These are phyloP conservation scores for Apiospora hydei DNA, from an alignment of 2,329 filamentous ascomycete species.

Conservation along the genomic window DNA sequence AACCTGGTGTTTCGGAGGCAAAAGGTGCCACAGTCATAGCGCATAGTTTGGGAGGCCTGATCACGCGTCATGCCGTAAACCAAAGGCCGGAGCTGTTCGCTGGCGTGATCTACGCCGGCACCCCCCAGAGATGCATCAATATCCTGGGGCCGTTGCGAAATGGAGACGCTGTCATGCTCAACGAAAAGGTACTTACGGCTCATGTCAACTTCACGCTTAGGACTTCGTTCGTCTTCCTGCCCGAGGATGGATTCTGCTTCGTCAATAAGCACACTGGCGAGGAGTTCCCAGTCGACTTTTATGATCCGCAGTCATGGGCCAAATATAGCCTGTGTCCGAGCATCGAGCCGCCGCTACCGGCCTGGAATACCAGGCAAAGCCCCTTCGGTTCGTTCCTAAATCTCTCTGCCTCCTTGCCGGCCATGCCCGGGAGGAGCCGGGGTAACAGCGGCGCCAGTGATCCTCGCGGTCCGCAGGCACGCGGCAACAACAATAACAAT, in stretches of 20 bases:
- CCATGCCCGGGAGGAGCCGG: conserved; percentile 51
- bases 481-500: conserved; percentile 29
- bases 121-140: conserved; percentile 87
- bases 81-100: conserved; percentile 83
- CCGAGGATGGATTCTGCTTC: conserved; percentile 87
- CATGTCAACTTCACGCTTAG: conserved; percentile 93
- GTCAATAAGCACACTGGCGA: conserved; percentile 83
- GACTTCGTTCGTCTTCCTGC: conserved; percentile 84
- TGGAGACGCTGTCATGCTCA: conserved; percentile 90
- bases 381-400: conserved; percentile 56
- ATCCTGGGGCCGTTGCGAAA: conserved; percentile 89
- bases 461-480: conserved; percentile 30
- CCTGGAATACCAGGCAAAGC: conserved; percentile 51
- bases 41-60: conserved; percentile 86
- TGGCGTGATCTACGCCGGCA: conserved; percentile 85
- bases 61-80: conserved; percentile 89
- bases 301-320: conserved; percentile 79
- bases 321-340: conserved; percentile 81
- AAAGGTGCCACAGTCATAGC: conserved; percentile 82
- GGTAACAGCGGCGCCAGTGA: conserved; percentile 49
- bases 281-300: conserved; percentile 84
- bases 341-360: conserved; percentile 70
- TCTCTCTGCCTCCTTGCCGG: conserved; percentile 51
- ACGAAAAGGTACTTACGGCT: conserved; percentile 87
- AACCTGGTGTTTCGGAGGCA: conserved; percentile 56